Conservation (phyloP, 495 filamentous ascomycete genomes). For the Ascodesmis nigricans region DNA sequence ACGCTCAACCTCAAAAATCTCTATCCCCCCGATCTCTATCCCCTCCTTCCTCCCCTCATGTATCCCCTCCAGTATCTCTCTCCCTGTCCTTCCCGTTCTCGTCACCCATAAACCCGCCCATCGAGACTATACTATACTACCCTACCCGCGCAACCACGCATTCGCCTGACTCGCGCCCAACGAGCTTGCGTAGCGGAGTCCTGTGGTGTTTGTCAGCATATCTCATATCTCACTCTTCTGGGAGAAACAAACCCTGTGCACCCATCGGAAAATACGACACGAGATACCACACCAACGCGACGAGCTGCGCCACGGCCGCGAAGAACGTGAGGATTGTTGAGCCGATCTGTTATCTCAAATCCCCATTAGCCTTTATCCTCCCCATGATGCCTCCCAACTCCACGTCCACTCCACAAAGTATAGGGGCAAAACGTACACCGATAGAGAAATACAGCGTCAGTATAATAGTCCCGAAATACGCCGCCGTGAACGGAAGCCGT, state of each 20-base stretch:
- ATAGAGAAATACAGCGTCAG: conserved; percentile 81
- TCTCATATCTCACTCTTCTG: too few species aligned
- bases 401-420: neutral
- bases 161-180: too few species aligned
- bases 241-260: conserved; percentile 57
- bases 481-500: conserved; percentile 80
- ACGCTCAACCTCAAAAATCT: too few species aligned
- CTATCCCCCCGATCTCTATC: too few species aligned
- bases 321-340: conserved; percentile 63
- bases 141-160: too few species aligned
- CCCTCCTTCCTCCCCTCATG: too few species aligned
- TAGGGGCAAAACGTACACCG: conserved; percentile 41
- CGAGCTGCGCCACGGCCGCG: conserved; percentile 60
- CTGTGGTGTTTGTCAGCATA: too few species aligned
- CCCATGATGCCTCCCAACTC: neutral
- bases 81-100: too few species aligned
- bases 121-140: too few species aligned
- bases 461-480: conserved; percentile 86
- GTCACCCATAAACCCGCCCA: too few species aligned
- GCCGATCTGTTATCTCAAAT: conserved; percentile 37
- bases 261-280: conserved; percentile 98
- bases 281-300: conserved; percentile 72
- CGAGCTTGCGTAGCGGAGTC: too few species aligned
- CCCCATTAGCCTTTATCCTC: neutral
- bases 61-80: too few species aligned